These are phyloP conservation scores for Luffa acutangula DNA, from an alignment of 306 rosid genomes.

Conservation along the genomic window DNA sequence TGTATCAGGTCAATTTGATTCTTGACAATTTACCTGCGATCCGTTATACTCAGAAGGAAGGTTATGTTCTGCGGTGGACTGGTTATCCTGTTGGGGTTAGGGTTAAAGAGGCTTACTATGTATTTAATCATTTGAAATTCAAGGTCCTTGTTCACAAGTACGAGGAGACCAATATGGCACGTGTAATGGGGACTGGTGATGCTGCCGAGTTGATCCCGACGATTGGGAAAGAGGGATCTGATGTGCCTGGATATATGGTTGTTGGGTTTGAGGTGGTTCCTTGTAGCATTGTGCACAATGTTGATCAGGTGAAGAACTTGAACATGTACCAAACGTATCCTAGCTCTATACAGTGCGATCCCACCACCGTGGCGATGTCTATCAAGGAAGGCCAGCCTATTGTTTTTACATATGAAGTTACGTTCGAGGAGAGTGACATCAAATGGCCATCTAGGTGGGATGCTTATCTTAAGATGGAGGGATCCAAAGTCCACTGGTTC, in stretches of 20 bases:
- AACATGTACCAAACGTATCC: conserved; percentile 40
- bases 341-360: conserved; percentile 36
- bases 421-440: conserved; percentile 57
- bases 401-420: conserved; percentile 48
- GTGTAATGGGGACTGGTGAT: conserved; percentile 64
- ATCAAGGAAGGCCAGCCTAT: conserved; percentile 52
- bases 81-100: conserved; percentile 64
- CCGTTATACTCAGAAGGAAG: conserved; percentile 52
- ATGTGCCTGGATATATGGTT: conserved; percentile 52
- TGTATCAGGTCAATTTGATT: conserved; percentile 61
- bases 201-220: conserved; percentile 61
- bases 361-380: conserved; percentile 49
- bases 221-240: conserved; percentile 26
- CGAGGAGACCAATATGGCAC: conserved; percentile 56
- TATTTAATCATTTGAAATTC: conserved; percentile 57
- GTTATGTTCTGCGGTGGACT: conserved; percentile 47
- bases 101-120: conserved; percentile 48
- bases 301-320: conserved; percentile 30
- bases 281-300: conserved; percentile 43
- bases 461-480: conserved; percentile 73
- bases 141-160: conserved; percentile 59
- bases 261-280: conserved; percentile 76
- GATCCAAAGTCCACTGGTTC: conserved; percentile 69
- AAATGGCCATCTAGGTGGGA: conserved; percentile 79
- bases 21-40: conserved; percentile 49